Percentiles rank a stretch among this genome's conserved stretches.
phyloP scores from a whole-genome alignment of 1,284 basidiomycete species.

The Cystobasidiaceae sp. region DNA sequence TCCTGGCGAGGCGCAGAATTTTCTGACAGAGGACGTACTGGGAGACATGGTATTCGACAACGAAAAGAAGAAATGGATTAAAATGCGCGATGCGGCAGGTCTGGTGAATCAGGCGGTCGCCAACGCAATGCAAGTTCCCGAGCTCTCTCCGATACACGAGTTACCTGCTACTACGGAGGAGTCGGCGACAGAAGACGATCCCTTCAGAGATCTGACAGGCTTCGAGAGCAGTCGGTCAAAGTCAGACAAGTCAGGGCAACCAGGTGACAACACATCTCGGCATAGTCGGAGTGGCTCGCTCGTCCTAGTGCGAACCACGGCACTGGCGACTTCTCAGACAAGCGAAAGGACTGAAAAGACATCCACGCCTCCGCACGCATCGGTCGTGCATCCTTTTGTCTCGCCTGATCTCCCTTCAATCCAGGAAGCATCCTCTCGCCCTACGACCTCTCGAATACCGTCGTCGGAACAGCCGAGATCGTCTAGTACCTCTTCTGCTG shows the following conservation, averaged over 20 bases:
- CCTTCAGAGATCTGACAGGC: slow-evolving; percentile 82
- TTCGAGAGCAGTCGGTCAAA: slow-evolving; percentile 44
- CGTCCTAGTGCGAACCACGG: not conserved
- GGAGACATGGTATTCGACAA: slow-evolving; percentile 83
- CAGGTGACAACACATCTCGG: not conserved
- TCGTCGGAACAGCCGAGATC: slow-evolving; percentile 24
- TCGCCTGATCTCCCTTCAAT: slow-evolving; percentile 29
- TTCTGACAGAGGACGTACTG: slow-evolving; percentile 59
- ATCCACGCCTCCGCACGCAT: slow-evolving; percentile 11
- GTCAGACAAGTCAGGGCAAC: not conserved
- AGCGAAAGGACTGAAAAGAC: slow-evolving; percentile 14
- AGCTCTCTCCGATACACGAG: slow-evolving; percentile 8
- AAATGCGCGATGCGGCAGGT: slow-evolving; percentile 45
- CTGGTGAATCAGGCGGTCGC: too few relatives aligned
- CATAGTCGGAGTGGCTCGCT: slow-evolving; percentile 27
- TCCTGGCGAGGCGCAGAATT: slow-evolving; percentile 64
- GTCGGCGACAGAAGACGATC: slow-evolving; percentile 65
- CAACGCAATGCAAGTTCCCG: not conserved
- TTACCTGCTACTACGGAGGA: slow-evolving; percentile 38
- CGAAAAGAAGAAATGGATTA: slow-evolving; percentile 74
- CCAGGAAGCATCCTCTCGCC: slow-evolving; percentile 29
- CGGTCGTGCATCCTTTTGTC: slow-evolving; percentile 4
- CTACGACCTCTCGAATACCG: slow-evolving; percentile 42
- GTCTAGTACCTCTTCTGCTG: slow-evolving; percentile 6
- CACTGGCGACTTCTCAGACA: not conserved